Percentiles rank a stretch among this genome's conserved stretches.
Evolutionary conservation across 768 basidiomycete species (phyloP).

Genomic region (Leucocoprinus birnbaumii): DNA sequence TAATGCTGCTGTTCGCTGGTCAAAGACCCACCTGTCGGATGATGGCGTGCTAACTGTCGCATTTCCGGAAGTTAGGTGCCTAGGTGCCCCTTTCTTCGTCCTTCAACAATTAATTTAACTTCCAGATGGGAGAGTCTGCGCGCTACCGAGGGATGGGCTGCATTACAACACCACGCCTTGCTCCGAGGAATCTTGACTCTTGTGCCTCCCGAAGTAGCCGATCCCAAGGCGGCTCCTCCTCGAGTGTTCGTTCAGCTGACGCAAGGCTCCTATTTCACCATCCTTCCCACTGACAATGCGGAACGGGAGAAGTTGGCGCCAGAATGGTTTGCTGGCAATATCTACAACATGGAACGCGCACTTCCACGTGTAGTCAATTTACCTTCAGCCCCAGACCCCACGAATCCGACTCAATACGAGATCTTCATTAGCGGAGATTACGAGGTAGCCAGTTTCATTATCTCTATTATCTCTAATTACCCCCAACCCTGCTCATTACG

Average conservation of each 20-base stretch:
- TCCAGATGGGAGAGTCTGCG: slow-evolving; percentile 71
- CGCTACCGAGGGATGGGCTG: slow-evolving; percentile 83
- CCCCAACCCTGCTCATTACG: slow-evolving; percentile 2
- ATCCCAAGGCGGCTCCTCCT: slow-evolving; percentile 3
- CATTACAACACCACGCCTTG: slow-evolving; percentile 75
- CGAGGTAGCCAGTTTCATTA: slow-evolving; percentile 47
- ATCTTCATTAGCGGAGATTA: slow-evolving; percentile 81
- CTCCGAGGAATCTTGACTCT: slow-evolving; percentile 64
- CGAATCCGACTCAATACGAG: slow-evolving; percentile 52
- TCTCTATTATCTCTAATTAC: neutral
- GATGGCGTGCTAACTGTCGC: slow-evolving; percentile 56
- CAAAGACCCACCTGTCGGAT: slow-evolving; percentile 33
- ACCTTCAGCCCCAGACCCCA: slow-evolving; percentile 41
- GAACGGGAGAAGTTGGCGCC: slow-evolving; percentile 22
- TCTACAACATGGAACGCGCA: slow-evolving; percentile 66
- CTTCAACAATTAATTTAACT: slow-evolving; percentile 1
- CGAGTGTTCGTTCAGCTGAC: slow-evolving; percentile 56
- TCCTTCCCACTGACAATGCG: slow-evolving; percentile 43
- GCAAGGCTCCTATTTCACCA: slow-evolving; percentile 75
- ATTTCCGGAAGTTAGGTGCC: slow-evolving; percentile 59
- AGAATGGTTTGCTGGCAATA: slow-evolving; percentile 82
- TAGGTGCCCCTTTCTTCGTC: neutral
- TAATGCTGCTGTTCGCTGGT: slow-evolving; percentile 59
- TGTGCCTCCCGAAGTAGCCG: slow-evolving; percentile 34
- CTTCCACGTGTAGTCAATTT: slow-evolving; percentile 47